Evolutionary conservation across 495 filamentous ascomycete species (phyloP).

Genomic region (Neurospora tetrasperma): DNA sequence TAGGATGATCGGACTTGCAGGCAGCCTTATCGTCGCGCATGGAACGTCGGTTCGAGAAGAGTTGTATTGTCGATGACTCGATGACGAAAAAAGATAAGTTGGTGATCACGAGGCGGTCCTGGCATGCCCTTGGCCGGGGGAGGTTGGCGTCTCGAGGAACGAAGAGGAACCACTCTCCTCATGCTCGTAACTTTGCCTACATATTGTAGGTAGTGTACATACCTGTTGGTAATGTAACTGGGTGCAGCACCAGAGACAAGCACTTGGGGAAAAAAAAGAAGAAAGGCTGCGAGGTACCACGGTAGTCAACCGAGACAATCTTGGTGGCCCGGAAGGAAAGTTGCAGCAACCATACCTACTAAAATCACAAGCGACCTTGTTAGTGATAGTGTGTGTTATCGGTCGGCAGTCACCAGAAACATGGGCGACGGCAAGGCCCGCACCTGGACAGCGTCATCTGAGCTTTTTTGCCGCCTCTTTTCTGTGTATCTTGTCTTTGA

Average conservation of each 20-base stretch:
- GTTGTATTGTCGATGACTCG: conserved; percentile 3
- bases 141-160: not conserved
- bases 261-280: not conserved
- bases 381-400: not conserved
- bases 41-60: not conserved
- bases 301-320: not conserved
- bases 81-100: conserved; percentile 21
- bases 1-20: not conserved
- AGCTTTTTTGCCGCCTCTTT: not conserved
- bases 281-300: not conserved
- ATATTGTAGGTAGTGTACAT: not conserved
- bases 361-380: not conserved
- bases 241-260: not conserved
- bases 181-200: not conserved
- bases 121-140: not conserved
- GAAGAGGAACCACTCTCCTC: not conserved
- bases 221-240: too few species aligned
- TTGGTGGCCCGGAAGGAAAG: not conserved
- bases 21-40: not conserved
- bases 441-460: not conserved
- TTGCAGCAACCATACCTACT: not conserved
- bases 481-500: not conserved
- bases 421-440: not conserved
- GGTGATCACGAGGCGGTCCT: conserved; percentile 18
- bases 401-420: not conserved